These are phyloP conservation scores for Aspergillus aculeatus DNA, from an alignment of 2,329 filamentous ascomycete species.

Conservation along the genomic window DNA sequence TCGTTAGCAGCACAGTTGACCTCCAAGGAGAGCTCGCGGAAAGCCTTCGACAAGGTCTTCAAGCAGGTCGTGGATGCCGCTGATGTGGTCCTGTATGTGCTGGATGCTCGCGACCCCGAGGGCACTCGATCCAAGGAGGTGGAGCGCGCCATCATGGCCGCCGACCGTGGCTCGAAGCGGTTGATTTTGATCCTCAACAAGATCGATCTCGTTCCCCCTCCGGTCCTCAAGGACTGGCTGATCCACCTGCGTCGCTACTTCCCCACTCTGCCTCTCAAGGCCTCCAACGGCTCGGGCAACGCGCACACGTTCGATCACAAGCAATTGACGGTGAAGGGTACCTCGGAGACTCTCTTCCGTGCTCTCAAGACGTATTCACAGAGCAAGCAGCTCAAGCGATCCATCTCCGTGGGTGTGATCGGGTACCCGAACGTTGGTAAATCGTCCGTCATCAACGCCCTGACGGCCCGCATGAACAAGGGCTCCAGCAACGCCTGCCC, in stretches of 20 bases:
- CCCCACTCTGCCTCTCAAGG: constrained; percentile 84
- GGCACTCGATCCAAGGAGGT: constrained; percentile 88
- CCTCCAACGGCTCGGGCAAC: constrained; percentile 77
- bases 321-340: constrained; percentile 81
- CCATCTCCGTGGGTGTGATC: constrained; percentile 87
- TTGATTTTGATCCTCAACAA: constrained; percentile 93
- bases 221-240: constrained; percentile 82
- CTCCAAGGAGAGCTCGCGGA: constrained; percentile 66
- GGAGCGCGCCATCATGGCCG: constrained; percentile 88
- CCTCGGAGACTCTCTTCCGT: constrained; percentile 79
- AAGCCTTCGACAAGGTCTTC: constrained; percentile 93
- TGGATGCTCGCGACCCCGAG: constrained; percentile 88
- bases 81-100: constrained; percentile 88
- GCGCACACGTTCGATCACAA: constrained; percentile 91
- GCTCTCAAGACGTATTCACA: constrained; percentile 87
- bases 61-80: constrained; percentile 87
- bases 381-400: constrained; percentile 79
- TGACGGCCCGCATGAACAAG: constrained; percentile 71
- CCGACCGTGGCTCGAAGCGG: constrained; percentile 76
- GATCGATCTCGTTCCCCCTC: constrained; percentile 83
- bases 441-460: constrained; percentile 92
- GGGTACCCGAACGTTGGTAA: constrained; percentile 96
- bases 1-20: constrained; percentile 39
- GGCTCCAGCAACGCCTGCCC: constrained; percentile 70
- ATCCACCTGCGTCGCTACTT: constrained; percentile 82